phyloP scores from a whole-genome alignment of 495 filamentous ascomycete genomes.

The Talaromyces trachyspermus region DNA sequence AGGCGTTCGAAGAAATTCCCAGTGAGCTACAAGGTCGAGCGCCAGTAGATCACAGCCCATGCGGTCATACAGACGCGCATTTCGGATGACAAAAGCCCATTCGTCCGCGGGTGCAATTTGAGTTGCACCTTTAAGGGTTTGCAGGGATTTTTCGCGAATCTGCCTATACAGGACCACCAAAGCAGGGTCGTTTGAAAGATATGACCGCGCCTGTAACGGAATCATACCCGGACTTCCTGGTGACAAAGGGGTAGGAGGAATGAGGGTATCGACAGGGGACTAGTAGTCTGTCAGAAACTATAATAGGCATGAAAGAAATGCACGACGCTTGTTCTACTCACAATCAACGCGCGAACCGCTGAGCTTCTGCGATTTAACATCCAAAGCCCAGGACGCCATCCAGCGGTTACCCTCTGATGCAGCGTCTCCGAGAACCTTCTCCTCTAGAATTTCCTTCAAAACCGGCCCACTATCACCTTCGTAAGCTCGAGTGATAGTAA shows the following conservation, averaged over 20 bases:
- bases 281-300: conserved; percentile 22
- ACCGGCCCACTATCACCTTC: conserved; percentile 79
- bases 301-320: conserved; percentile 5
- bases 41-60: conserved; percentile 97
- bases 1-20: conserved; percentile 64
- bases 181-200: conserved; percentile 83
- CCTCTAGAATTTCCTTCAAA: conserved; percentile 64
- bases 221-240: conserved; percentile 35
- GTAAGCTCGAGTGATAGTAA: conserved; percentile 81
- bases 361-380: conserved; percentile 77
- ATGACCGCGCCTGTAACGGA: conserved; percentile 63
- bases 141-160: conserved; percentile 75
- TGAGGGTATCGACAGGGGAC: conserved; percentile 69
- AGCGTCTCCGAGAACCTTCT: conserved; percentile 72
- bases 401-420: conserved; percentile 79
- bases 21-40: conserved; percentile 71
- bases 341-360: conserved; percentile 77
- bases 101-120: conserved; percentile 74
- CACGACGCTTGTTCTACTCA: conserved; percentile 13
- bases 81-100: conserved; percentile 86
- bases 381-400: conserved; percentile 92
- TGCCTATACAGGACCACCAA: conserved; percentile 81
- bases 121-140: conserved; percentile 75
- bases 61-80: conserved; percentile 77
- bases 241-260: conserved; percentile 40